Evolutionary conservation across 1,284 basidiomycete genomes (phyloP), one percentile per base, ranked within the genome.

Genomic region (Trametes sp.): DNA sequence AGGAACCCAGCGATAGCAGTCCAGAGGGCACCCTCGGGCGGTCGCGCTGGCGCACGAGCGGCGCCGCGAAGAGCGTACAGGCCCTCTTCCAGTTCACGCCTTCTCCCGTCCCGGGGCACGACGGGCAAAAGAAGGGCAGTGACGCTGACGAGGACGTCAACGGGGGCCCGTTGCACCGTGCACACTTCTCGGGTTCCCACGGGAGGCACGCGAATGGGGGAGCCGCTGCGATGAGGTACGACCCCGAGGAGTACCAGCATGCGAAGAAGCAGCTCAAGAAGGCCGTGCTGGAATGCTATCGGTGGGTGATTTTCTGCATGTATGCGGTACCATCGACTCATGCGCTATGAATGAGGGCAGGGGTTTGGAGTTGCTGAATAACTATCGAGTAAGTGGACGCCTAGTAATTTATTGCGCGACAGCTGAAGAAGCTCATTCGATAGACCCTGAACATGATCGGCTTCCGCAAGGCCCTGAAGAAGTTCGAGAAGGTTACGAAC

Each of bases 381-480:
- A 96, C 72, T 96, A 94, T 75, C 83, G 93, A 38, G 93, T 93
- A 70, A 62, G 89, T 79, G n/a, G 42, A 7, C 33, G 33, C 19
- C 55, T 3, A 11, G 10, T 36, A 6, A 19, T 11, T 1, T 14
- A 23, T 10, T 31, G 24, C n/a, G 19, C 19, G 11, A 8, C 14
- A 38, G 29, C 44, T 57, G 35, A 62, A 13, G 54, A 52, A 31
- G n/a, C 29, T 21, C 29, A 3, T 16, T 29, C 24, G 23, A 19
- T 63, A 95, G 90, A 88, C 92, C 50, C 77, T 98, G 54, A 98
- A 98, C 74, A 76, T 96, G 10, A 93, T 93, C 2, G 96, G 95
- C 0, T 96, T 98, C 75, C 83, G 93, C 24, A 98, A 98, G 75
- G 92, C 91, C 0, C 74, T 98, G 65, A 98, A 96, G 78, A 98